phyloP scores from a whole-genome alignment of 140 eudicot species.

The Senecio squalidus region DNA sequence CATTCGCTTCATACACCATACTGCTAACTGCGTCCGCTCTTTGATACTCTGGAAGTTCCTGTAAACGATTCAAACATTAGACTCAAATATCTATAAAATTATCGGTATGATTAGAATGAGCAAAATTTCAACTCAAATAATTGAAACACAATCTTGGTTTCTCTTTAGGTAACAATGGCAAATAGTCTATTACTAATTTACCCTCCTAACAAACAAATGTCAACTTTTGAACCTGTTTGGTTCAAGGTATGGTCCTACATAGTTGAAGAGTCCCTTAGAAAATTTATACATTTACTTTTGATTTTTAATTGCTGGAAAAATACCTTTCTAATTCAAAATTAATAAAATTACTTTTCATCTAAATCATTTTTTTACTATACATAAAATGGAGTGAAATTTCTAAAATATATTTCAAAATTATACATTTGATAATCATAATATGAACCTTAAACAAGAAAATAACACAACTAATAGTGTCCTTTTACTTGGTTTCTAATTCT shows the following conservation, averaged over 20 bases:
- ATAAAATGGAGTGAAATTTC: too few species aligned
- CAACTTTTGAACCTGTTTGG: slow-evolving; percentile 18
- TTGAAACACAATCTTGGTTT: not conserved
- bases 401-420: too few species aligned
- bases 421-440: too few species aligned
- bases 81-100: not conserved
- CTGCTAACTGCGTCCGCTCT: slow-evolving; percentile 74
- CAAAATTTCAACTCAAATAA: not conserved
- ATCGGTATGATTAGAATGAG: not conserved
- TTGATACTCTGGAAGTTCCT: slow-evolving; percentile 69
- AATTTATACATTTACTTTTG: not conserved
- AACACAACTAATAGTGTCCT: too few species aligned
- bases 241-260: slow-evolving; percentile 23
- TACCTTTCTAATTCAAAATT: not conserved
- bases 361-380: too few species aligned
- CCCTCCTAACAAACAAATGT: slow-evolving; percentile 15
- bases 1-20: slow-evolving; percentile 80
- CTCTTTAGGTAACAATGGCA: slow-evolving; percentile 13
- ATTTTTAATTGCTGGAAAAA: not conserved
- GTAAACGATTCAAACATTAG: not conserved
- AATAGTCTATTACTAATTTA: not conserved
- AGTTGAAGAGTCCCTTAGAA: slow-evolving; percentile 21
- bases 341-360: not conserved
- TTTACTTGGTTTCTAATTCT: too few species aligned
- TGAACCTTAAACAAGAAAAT: too few species aligned